Percentiles rank a stretch among this genome's conserved stretches.
phyloP scores from a whole-genome alignment of 78 protist species.

The Chrysochromulina parva region DNA sequence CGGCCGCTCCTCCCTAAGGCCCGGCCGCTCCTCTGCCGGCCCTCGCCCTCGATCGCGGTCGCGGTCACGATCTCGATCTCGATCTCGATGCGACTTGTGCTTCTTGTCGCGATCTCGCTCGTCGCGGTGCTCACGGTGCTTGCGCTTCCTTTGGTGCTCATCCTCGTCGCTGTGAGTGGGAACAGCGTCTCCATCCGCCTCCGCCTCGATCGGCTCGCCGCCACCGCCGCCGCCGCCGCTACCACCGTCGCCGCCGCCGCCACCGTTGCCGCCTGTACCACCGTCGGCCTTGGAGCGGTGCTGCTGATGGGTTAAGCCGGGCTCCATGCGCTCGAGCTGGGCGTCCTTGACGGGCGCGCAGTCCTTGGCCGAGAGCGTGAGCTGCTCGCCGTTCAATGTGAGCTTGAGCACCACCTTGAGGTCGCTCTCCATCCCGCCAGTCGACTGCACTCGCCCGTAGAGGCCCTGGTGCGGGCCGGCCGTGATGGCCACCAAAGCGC shows the following conservation, averaged over 20 bases:
- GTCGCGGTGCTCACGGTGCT: neutral
- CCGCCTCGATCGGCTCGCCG: neutral
- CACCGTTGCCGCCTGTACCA: too few species aligned
- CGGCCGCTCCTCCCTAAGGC: neutral
- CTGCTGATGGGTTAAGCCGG: neutral
- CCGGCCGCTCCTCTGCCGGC: too few species aligned
- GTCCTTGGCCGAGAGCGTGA: neutral
- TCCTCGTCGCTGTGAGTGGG: neutral
- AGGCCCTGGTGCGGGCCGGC: slow-evolving; percentile 18
- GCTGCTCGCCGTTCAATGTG: neutral
- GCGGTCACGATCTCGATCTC: too few species aligned
- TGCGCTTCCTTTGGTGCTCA: neutral
- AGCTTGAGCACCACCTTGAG: neutral
- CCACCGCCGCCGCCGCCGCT: too few species aligned
- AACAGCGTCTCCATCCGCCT: neutral
- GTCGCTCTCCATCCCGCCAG: neutral
- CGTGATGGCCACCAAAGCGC: slow-evolving; percentile 1
- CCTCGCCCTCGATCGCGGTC: too few species aligned
- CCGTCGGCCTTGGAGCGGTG: too few species aligned
- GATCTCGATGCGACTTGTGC: neutral
- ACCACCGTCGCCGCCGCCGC: too few species aligned
- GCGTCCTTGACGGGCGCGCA: neutral
- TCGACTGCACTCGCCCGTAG: neutral
- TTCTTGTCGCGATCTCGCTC: neutral
- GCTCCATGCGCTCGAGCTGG: neutral